Conservation (phyloP, 805 yeast genomes). For the Isabelozyma pseudorhagii region DNA sequence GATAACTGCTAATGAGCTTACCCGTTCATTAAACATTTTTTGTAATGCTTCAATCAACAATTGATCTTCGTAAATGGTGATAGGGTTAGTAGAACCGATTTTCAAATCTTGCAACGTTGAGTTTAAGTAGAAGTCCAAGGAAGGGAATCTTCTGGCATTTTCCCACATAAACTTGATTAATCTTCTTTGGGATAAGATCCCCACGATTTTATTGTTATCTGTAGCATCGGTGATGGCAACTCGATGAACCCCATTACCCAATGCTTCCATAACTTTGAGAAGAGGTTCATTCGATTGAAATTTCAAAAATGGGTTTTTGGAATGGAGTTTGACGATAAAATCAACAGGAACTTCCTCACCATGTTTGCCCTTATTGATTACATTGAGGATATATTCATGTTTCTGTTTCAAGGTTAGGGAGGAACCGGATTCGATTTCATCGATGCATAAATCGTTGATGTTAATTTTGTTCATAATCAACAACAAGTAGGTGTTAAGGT, state of each 20-base stretch:
- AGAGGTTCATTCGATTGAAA: constrained; percentile 67
- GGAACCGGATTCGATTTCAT: constrained; percentile 21
- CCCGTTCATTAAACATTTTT: constrained; percentile 79
- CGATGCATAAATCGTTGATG: constrained; percentile 30
- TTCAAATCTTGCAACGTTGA: constrained; percentile 66
- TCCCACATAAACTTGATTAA: constrained; percentile 86
- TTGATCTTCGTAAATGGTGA: constrained; percentile 84
- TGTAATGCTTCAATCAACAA: constrained; percentile 80
- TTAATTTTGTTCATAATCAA: constrained; percentile 73
- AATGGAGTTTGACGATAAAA: constrained; percentile 79
- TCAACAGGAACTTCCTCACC: constrained; percentile 92
- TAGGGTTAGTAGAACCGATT: constrained; percentile 69
- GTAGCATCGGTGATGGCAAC: constrained; percentile 66
- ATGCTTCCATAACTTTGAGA: constrained; percentile 72
- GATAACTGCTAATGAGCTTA: constrained; percentile 89
- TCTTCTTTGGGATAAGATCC: constrained; percentile 89
- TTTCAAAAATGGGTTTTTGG: constrained; percentile 84
- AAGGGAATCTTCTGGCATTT: constrained; percentile 81
- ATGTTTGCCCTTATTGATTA: constrained; percentile 63
- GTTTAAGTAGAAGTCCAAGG: constrained; percentile 71
- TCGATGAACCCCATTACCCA: constrained; percentile 96
- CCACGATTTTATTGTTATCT: constrained; percentile 55
- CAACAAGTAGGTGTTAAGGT: constrained; percentile 80
- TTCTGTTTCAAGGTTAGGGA: constrained; percentile 22
- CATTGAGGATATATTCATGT: constrained; percentile 38